These are phyloP conservation scores for Colletotrichum theobromicola DNA, from an alignment of 2,329 filamentous ascomycete species.

Conservation along the genomic window DNA sequence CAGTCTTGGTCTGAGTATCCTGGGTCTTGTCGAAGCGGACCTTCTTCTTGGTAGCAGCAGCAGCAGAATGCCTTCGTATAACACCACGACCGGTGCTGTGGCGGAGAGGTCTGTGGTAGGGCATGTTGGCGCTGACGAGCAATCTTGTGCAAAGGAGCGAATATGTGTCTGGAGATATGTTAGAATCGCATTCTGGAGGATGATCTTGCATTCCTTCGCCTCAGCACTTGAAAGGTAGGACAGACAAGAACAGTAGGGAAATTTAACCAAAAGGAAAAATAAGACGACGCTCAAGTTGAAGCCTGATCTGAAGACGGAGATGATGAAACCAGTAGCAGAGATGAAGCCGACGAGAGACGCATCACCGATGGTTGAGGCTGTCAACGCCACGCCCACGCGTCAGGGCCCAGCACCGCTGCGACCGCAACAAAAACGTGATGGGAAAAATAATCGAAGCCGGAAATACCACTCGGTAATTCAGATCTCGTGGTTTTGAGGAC, in stretches of 20 bases:
- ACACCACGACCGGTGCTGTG: not conserved
- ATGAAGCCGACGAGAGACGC: not conserved
- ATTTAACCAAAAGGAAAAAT: not conserved
- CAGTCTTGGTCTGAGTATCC: not conserved
- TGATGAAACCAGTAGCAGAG: not conserved
- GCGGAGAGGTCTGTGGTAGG: not conserved
- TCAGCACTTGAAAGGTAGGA: not conserved
- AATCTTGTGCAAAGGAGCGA: not conserved
- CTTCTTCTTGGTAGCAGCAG: not conserved
- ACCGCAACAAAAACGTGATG: not conserved
- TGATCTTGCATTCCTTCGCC: not conserved
- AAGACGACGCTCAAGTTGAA: not conserved
- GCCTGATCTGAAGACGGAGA: rapidly evolving
- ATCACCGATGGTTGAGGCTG: not conserved
- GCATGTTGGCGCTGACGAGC: not conserved
- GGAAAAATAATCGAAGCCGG: not conserved
- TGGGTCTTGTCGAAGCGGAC: not conserved
- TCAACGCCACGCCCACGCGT: not conserved
- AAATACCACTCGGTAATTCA: not conserved
- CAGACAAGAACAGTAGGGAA: not conserved
- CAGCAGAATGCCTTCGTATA: not conserved
- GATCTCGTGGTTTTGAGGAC: not conserved
- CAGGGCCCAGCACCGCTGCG: not conserved
- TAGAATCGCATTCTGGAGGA: not conserved
- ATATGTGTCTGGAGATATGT: not conserved